A percentile compares a stretch with the other conserved stretches of the same genome.
phyloP scores from a whole-genome alignment of 805 yeast genomes.

The Yamadazyma phyllophila region DNA sequence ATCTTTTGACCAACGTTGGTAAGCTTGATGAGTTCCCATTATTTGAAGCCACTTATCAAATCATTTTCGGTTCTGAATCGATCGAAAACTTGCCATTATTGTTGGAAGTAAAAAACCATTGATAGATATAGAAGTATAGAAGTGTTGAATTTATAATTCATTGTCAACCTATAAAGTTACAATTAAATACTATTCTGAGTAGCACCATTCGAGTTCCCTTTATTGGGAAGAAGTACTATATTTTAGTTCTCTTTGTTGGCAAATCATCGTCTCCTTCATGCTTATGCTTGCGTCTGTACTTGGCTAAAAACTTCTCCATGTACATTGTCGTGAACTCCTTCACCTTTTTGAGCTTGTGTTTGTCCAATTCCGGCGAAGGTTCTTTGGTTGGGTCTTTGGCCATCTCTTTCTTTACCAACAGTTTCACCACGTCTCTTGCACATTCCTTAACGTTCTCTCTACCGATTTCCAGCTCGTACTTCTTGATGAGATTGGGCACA shows the following conservation, averaged over 20 bases:
- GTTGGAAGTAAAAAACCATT: slow-evolving; percentile 23
- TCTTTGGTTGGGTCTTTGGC: slow-evolving; percentile 39
- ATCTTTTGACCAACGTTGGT: slow-evolving; percentile 35
- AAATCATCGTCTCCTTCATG: slow-evolving; percentile 2
- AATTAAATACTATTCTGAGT: no score
- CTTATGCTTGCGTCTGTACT: slow-evolving; percentile 29
- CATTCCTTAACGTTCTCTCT: slow-evolving; percentile 72
- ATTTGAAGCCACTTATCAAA: slow-evolving; percentile 46
- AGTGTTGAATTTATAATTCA: background rate
- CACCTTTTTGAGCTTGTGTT: slow-evolving; percentile 67
- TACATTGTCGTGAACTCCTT: slow-evolving; percentile 60
- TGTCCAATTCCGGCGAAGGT: slow-evolving; percentile 57
- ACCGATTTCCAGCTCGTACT: slow-evolving; percentile 64
- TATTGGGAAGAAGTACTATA: no score
- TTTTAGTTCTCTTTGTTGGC: background rate
- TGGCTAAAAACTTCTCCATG: slow-evolving; percentile 63
- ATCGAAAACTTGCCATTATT: slow-evolving; percentile 42
- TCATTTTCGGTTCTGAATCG: slow-evolving; percentile 39
- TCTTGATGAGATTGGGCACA: slow-evolving; percentile 76
- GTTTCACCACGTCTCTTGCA: slow-evolving; percentile 73
- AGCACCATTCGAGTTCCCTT: no score
- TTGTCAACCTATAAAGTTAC: no score
- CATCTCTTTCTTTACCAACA: slow-evolving; percentile 66
- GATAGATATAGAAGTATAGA: slow-evolving; percentile 1
- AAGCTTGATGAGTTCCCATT: slow-evolving; percentile 40